Conservation (phyloP, 2,329 filamentous ascomycete genomes). For the Penicillium janthinellum region DNA sequence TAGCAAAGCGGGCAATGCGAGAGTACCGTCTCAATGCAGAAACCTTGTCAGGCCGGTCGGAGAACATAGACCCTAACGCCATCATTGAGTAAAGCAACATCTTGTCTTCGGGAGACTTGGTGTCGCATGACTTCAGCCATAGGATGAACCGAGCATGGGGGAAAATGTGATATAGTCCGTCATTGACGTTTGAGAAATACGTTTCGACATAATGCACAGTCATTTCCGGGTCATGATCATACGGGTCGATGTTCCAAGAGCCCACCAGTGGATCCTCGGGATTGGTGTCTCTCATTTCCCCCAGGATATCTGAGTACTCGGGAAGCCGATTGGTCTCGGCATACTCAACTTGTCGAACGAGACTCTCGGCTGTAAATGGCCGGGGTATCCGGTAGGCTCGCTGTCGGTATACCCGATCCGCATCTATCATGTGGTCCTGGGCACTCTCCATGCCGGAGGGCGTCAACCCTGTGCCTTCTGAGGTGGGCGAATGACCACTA, state of each 20-base stretch:
- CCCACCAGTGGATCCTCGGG: slow-evolving; percentile 33
- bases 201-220: slow-evolving; percentile 56
- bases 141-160: slow-evolving; percentile 55
- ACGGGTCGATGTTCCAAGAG: slow-evolving; percentile 58
- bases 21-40: slow-evolving; percentile 52
- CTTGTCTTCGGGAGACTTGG: slow-evolving; percentile 57
- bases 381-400: slow-evolving; percentile 23
- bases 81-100: slow-evolving; percentile 65
- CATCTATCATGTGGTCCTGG: slow-evolving; percentile 31
- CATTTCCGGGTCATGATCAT: slow-evolving; percentile 51
- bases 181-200: slow-evolving; percentile 62
- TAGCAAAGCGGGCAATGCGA: slow-evolving; percentile 60
- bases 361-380: slow-evolving; percentile 21
- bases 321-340: slow-evolving; percentile 20
- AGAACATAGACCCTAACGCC: slow-evolving; percentile 60
- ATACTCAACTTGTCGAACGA: slow-evolving; percentile 14
- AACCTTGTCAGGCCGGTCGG: slow-evolving; percentile 48
- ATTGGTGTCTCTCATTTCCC: slow-evolving; percentile 33
- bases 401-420: slow-evolving; percentile 28
- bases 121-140: slow-evolving; percentile 55
- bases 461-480: slow-evolving; percentile 32
- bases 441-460: slow-evolving; percentile 29
- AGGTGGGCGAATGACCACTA: slow-evolving; percentile 35
- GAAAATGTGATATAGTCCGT: slow-evolving; percentile 58
- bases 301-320: slow-evolving; percentile 35